These are phyloP conservation scores for Hericium coralloides DNA, from an alignment of 768 basidiomycete genomes.

Conservation along the genomic window DNA sequence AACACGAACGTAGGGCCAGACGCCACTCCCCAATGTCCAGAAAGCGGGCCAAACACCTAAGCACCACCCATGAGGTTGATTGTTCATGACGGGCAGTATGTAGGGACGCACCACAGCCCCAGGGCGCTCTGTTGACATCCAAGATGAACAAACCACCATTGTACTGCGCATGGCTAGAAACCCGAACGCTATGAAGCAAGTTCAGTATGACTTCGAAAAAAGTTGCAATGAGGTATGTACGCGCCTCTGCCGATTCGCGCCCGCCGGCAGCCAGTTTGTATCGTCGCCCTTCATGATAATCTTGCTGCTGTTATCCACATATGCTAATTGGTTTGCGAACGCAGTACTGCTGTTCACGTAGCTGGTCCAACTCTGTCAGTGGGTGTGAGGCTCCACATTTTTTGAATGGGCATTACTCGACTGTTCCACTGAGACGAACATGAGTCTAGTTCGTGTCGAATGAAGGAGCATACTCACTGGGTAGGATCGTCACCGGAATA, in stretches of 20 bases:
- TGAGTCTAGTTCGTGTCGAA: background rate
- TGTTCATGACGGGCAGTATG: background rate
- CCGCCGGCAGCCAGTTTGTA: slow-evolving; percentile 42
- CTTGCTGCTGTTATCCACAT: slow-evolving; percentile 43
- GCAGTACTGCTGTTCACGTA: slow-evolving; percentile 53
- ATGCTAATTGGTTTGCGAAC: slow-evolving; percentile 44
- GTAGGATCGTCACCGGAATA: slow-evolving; percentile 6
- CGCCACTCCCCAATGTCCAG: slow-evolving; percentile 55
- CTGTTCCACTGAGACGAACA: slow-evolving; percentile 44
- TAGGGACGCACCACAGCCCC: slow-evolving; percentile 67
- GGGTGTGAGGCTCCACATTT: background rate
- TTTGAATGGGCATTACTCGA: slow-evolving; percentile 39
- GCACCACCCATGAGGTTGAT: background rate
- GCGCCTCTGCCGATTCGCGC: slow-evolving; percentile 55
- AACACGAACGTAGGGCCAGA: slow-evolving; percentile 53
- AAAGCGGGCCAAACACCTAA: slow-evolving; percentile 79
- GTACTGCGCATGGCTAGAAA: slow-evolving; percentile 55
- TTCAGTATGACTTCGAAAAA: background rate
- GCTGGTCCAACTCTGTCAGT: slow-evolving; percentile 26
- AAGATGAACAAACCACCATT: slow-evolving; percentile 78
- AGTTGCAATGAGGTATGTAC: background rate
- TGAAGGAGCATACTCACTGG: slow-evolving; percentile 15
- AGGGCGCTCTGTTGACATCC: slow-evolving; percentile 77
- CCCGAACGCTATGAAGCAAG: slow-evolving; percentile 52
- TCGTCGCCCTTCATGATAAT: slow-evolving; percentile 77